Conservation (phyloP, 371 early-diverging fungal species). For the Syncephalastrum monosporum region DNA sequence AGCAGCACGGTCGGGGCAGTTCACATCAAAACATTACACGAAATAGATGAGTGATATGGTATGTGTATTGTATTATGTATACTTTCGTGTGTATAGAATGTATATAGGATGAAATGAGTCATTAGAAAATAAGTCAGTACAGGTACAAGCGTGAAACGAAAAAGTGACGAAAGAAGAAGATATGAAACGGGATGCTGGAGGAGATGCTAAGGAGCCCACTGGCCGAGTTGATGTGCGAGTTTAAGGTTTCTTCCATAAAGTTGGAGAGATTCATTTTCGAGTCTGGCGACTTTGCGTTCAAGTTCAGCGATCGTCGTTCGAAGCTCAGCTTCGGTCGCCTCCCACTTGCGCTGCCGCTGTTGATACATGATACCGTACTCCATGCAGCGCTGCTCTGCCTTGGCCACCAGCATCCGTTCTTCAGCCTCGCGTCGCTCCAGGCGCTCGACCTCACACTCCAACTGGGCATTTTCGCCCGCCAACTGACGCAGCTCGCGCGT, state of each 20-base stretch:
- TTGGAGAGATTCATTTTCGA: slow-evolving; percentile 16
- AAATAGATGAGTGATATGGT: too few relatives aligned
- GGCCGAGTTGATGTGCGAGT: slow-evolving; percentile 17
- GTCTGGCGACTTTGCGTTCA: slow-evolving; percentile 12
- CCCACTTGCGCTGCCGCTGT: slow-evolving; percentile 8
- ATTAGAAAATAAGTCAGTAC: slow-evolving; percentile 2
- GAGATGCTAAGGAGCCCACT: slow-evolving; percentile 8
- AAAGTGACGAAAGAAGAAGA: background rate
- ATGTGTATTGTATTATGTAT: too few relatives aligned
- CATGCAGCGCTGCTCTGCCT: slow-evolving; percentile 2
- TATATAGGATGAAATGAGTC: slow-evolving; percentile 2
- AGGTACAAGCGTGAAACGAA: background rate
- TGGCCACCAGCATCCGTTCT: background rate
- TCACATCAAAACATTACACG: too few relatives aligned
- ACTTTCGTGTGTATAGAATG: background rate
- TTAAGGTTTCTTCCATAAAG: slow-evolving; percentile 18
- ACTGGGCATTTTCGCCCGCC: slow-evolving; percentile 13
- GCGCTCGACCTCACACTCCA: slow-evolving; percentile 12
- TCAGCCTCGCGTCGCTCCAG: slow-evolving; percentile 12
- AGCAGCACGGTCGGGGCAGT: too few relatives aligned
- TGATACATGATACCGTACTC: slow-evolving; percentile 1
- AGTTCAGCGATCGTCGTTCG: slow-evolving; percentile 10
- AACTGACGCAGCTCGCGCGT: slow-evolving; percentile 16
- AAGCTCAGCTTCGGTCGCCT: slow-evolving; percentile 9
- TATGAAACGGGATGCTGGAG: background rate